Evolutionary conservation across 2,329 filamentous ascomycete genomes (phyloP), one percentile per base, ranked within the genome.

Genomic region (Gremmenia infestans): DNA sequence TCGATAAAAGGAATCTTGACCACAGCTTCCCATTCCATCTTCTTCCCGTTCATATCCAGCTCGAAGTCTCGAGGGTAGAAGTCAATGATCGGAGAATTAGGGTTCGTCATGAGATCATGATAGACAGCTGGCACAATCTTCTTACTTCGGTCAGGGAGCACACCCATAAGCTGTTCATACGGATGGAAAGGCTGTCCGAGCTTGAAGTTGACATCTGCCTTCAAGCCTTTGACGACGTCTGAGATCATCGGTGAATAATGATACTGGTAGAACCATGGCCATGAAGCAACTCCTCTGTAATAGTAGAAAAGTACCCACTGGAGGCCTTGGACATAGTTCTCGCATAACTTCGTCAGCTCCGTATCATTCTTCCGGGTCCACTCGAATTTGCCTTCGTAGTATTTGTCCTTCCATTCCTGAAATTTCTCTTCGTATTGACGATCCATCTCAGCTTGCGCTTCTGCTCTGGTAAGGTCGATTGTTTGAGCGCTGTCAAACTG

Each of bases 221-320:
- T 83, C 49, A 99, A 76, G 23, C 94, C 94, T 72, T 89, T 92
- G 70, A 87, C 87, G 63, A 99, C 90, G 74, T 99, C 94, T 62
- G 91, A 95, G 55, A 97, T 99, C 83, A 97, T 91, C 1, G 94
- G 94, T 9, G 95, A 89, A 72, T 99, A 99, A 73, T 99, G 95
- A 72, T 96, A 99, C 58, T 81, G 80, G 73, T 97, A 99, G 74
- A 89, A 99, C 94, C 94, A 99, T 14, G 94, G 91, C 94, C 94
- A 99, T 12, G 93, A 97, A 15, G 91, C 94, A 58, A 99, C 94
- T 60, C 94, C 94, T 53, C 87, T 87, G 74, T 99, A 99, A 74
- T 99, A 99, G 76, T 99, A 99, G 73, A 88, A 97, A 50, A 99
- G 78, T 45, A 99, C 94, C 95, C 94, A 99, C 71, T 99, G 94